Base-by-base conservation (phyloP, 2,329 filamentous ascomycete genomes). In the Penicillium sp. region DNA sequence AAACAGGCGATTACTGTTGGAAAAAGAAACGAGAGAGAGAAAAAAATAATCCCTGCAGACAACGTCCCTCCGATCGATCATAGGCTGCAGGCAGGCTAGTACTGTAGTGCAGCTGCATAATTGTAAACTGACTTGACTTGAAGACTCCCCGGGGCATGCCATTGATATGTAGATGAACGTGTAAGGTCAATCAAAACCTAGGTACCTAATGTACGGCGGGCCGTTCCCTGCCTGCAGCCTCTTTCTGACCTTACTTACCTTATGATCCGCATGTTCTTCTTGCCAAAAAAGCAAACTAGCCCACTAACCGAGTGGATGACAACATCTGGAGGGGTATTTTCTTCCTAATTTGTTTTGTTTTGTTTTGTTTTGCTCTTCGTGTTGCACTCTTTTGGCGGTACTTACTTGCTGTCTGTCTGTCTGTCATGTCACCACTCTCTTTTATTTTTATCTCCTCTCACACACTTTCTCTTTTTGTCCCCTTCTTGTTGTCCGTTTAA, bases 221-320 rank as follows among this genome's bases (percentile, higher is more conserved):
- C 73, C 73, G 73, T 74, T 71, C 73, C 73, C 74, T 71, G 33
- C 70, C 72, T 73, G 70, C 72, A 73, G 71, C 70, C 70, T 72
- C 71, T 71, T 54, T 48, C 23, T 38, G 33, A 20, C 35, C 35
- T 40, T 40, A 40, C 35, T 38, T 20, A 43, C 40, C 42, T 47
- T 58, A 65, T 72, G 71, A 73, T 73, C 68, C 71, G 71, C 71
- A 73, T 69, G 62, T 67, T 62, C 64, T 60, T 67, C 64, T 60
- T 64, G 30, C 23, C 26, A 21, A 38, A 38, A 24, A 57, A 48
- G 40, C 33, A 48, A 45, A 52, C 33, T 48, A 48, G 52, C 33
- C 46, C 52, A 55, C 45, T 55, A 55, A 55, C 42, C 33, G 61
- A 70, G 63, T 70, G 65, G 68, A 68, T 64, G 66, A 67, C 64